phyloP scores from a whole-genome alignment of 306 rosid genomes.

The Boehmeria nivea region DNA sequence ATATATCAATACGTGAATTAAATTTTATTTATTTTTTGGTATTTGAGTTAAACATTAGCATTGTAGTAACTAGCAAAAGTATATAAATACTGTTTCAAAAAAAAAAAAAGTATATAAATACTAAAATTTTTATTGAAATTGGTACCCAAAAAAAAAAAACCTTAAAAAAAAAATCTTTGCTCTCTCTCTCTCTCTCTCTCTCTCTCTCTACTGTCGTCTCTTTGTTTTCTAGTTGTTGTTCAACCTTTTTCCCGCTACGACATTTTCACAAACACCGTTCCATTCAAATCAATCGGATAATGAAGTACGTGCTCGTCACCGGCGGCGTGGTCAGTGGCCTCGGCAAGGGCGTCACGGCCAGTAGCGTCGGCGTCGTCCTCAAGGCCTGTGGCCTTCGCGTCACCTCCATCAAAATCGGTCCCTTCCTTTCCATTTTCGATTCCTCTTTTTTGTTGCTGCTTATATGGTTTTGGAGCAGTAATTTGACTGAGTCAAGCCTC shows the following conservation, averaged over 20 bases:
- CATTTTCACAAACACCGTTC: constrained; percentile 35
- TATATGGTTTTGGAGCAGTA: no score
- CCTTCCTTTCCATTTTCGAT: not conserved
- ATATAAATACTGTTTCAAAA: no score
- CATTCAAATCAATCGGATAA: constrained; percentile 14
- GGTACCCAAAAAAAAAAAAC: no score
- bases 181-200: no score
- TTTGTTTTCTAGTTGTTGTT: not conserved
- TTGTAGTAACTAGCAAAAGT: no score
- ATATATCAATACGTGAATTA: no score
- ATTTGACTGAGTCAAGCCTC: not conserved
- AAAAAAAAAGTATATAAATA: no score
- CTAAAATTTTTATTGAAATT: no score
- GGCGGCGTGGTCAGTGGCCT: constrained; percentile 98
- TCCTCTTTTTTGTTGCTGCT: not conserved
- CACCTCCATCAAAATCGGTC: constrained; percentile 96
- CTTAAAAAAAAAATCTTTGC: no score
- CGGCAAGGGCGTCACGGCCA: constrained; percentile 99
- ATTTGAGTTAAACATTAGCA: no score
- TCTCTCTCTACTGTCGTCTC: no score
- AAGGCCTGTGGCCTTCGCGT: constrained; percentile 95
- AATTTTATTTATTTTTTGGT: no score
- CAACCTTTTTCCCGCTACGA: constrained; percentile 35
- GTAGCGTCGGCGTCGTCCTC: constrained; percentile 96
- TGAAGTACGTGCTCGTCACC: constrained; percentile 86